Base-by-base conservation (phyloP, 1,284 basidiomycete species). In the Ceratorhiza oryzae-sativae region DNA sequence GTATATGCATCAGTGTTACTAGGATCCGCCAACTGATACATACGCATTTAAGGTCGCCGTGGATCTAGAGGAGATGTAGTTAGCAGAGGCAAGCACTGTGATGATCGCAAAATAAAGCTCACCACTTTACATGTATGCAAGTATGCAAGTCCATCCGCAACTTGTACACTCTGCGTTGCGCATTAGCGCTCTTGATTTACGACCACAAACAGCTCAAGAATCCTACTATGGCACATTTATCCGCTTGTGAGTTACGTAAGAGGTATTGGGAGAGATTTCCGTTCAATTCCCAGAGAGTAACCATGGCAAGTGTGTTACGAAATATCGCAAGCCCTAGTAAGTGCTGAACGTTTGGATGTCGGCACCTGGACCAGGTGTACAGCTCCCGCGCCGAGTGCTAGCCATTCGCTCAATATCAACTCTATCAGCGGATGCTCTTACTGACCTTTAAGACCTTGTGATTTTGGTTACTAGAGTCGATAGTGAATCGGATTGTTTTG, bases 291-390 rank as follows among this genome's bases (percentile, higher is more conserved):
- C 41, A 62, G 13, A 18, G 4, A 8, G 60, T 13, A 25, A 62
- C 27, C 42, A 62, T 45, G 15, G n/a, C 60, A 13, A 62, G 23
- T 10, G n/a, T 18, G 3, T 15, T 20, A 5, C 42, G 60, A 20
- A 46, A 62, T n/a, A 46, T 32, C 9, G n/a, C 60, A 8, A 62
- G 39, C 12, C 60, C 60, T 2, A 62, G 45, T 20, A 62, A 20
- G 10, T 6, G 23, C 18, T 32, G 45, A 15, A 62, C 60, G 42
- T 48, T 48, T 9, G 42, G 60, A 48, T 62, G 60, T n/a, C 48
- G 6, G 60, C 42, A 62, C 27, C 42, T 62, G 2, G 60, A 62
- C 60, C 60, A 62, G 15, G 41, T 30, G 27, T 62, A 48, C 27
- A 62, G 41, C 42, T 62, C 60, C 8, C 27, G 41, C 4, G 60